A percentile compares a stretch with the other conserved stretches of the same genome.
Conservation (phyloP, 2,329 filamentous ascomycete species). For the Fusarium haematococcum region DNA sequence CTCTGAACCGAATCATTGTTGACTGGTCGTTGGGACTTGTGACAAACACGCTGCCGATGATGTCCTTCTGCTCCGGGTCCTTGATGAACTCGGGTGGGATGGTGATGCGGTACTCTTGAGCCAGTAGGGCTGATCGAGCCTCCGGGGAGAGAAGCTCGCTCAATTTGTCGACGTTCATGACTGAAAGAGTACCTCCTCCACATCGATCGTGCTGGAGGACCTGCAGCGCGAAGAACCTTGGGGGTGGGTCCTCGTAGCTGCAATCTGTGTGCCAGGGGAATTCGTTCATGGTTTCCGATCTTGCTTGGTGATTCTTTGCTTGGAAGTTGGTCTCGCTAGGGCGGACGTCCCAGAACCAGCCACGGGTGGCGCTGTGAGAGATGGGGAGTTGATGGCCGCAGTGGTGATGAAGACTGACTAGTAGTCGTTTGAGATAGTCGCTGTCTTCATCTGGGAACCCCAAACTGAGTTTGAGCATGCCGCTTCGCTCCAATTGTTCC, state of each 20-base stretch:
- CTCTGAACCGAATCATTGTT: slow-evolving; percentile 46
- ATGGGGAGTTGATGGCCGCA: slow-evolving; percentile 54
- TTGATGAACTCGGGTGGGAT: slow-evolving; percentile 53
- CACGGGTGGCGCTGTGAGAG: slow-evolving; percentile 53
- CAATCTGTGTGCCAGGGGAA: slow-evolving; percentile 61
- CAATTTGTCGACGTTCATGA: slow-evolving; percentile 50
- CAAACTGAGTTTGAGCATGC: slow-evolving; percentile 52
- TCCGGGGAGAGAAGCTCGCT: slow-evolving; percentile 39
- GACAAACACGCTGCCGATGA: slow-evolving; percentile 41
- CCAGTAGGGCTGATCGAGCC: slow-evolving; percentile 37
- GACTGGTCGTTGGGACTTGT: background rate
- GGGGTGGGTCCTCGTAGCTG: slow-evolving; percentile 53
- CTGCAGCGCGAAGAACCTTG: slow-evolving; percentile 56
- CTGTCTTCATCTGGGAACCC: slow-evolving; percentile 49
- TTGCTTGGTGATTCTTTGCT: slow-evolving; percentile 48
- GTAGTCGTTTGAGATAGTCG: slow-evolving; percentile 49
- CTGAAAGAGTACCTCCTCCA: slow-evolving; percentile 56
- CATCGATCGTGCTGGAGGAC: slow-evolving; percentile 54
- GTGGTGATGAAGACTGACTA: slow-evolving; percentile 48
- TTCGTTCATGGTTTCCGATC: slow-evolving; percentile 56
- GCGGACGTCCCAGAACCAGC: slow-evolving; percentile 59
- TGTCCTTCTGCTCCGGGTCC: slow-evolving; percentile 19
- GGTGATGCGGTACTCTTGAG: slow-evolving; percentile 47
- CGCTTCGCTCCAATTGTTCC: slow-evolving; percentile 31
- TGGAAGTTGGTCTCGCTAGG: slow-evolving; percentile 47